phyloP scores from a whole-genome alignment of 106 monocot genomes.

The Dendrobium chrysotoxum region DNA sequence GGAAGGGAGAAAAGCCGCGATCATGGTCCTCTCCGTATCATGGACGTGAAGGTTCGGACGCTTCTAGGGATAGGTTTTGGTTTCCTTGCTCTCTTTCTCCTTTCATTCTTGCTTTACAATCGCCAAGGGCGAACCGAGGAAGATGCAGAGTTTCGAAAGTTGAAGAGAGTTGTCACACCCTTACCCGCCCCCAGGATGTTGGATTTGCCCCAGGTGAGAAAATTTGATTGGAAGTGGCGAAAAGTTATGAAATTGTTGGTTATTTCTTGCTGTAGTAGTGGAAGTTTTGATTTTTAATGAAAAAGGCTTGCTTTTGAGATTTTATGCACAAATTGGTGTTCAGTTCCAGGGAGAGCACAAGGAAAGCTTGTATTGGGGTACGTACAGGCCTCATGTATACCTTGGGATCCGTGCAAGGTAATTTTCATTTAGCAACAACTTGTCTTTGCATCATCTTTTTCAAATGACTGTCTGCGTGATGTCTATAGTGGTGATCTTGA shows the following conservation, averaged over 20 bases:
- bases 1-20: slow-evolving; percentile 17
- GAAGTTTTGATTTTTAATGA: background rate
- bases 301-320: background rate
- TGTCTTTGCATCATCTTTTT: background rate
- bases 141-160: slow-evolving; percentile 14
- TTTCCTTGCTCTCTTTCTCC: slow-evolving; percentile 14
- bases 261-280: background rate
- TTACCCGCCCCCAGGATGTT: slow-evolving; percentile 74
- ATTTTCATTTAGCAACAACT: background rate
- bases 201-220: slow-evolving; percentile 79
- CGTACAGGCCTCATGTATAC: slow-evolving; percentile 85
- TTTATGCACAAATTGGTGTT: background rate
- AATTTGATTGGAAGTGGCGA: background rate
- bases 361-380: slow-evolving; percentile 97
- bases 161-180: slow-evolving; percentile 59
- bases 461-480: background rate
- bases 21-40: slow-evolving; percentile 40
- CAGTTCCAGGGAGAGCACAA: slow-evolving; percentile 95
- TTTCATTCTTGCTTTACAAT: slow-evolving; percentile 19
- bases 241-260: background rate
- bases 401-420: slow-evolving; percentile 92
- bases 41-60: slow-evolving; percentile 24
- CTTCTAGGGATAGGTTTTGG: slow-evolving; percentile 26
- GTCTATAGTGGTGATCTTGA: background rate
- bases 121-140: background rate